Conservation (phyloP, 768 basidiomycete genomes). For the Leccinum imitatum region DNA sequence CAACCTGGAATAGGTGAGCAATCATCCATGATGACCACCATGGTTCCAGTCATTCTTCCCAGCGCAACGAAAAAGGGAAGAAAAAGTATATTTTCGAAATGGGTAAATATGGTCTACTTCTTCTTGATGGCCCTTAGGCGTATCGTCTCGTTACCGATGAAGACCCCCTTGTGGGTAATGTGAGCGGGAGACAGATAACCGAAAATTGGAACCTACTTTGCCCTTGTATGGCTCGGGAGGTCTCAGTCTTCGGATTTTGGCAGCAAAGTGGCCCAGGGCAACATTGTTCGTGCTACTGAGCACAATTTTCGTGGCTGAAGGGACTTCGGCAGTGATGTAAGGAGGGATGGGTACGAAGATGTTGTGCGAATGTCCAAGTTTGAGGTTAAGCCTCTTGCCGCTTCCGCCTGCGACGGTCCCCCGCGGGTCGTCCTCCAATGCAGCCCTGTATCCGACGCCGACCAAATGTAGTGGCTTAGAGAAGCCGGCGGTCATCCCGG, state of each 20-base stretch:
- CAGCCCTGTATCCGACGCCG: conserved; percentile 92
- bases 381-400: conserved; percentile 79
- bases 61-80: not conserved
- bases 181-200: conserved; percentile 1
- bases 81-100: conserved; percentile 6
- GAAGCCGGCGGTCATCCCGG: conserved; percentile 88
- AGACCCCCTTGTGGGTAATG: conserved; percentile 67
- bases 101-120: conserved; percentile 59
- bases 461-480: conserved; percentile 82
- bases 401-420: conserved; percentile 55
- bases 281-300: conserved; percentile 88
- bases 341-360: conserved; percentile 81
- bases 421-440: conserved; percentile 77
- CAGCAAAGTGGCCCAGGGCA: conserved; percentile 81
- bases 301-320: conserved; percentile 79
- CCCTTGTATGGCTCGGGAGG: conserved; percentile 98
- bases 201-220: conserved; percentile 62
- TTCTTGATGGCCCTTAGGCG: conserved; percentile 92
- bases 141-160: conserved; percentile 90
- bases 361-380: conserved; percentile 89
- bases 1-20: too few species aligned
- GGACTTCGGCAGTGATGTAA: conserved; percentile 78
- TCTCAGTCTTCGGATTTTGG: conserved; percentile 77
- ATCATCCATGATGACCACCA: not conserved
- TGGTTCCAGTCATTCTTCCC: not conserved